phyloP scores from a whole-genome alignment of 2,329 filamentous ascomycete species.

The Tolypocladium endophyticum region DNA sequence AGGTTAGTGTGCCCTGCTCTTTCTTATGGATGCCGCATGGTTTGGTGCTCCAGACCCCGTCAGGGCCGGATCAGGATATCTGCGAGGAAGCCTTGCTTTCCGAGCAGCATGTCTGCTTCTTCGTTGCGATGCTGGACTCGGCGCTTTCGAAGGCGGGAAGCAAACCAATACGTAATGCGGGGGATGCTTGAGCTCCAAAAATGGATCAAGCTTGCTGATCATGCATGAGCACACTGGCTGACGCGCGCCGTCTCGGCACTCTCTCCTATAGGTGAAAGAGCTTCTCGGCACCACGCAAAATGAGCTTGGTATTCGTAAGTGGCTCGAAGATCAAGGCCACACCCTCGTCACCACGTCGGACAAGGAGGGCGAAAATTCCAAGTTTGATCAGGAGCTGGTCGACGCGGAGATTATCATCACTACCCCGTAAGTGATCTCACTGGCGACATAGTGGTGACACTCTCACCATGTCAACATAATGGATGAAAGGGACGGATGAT shows the following conservation, averaged over 20 bases:
- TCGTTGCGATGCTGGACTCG: neutral
- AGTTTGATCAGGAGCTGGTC: constrained; percentile 89
- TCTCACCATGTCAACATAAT: neutral
- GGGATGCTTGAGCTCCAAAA: neutral
- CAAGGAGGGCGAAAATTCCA: constrained; percentile 90
- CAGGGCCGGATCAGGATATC: neutral
- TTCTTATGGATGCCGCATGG: neutral
- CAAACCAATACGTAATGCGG: constrained; percentile 3
- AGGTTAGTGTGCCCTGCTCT: constrained; percentile 42
- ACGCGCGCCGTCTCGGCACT: neutral
- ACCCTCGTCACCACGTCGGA: constrained; percentile 93
- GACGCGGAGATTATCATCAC: constrained; percentile 99
- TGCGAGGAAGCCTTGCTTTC: neutral
- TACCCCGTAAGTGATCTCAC: constrained; percentile 57
- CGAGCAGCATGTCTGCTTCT: neutral
- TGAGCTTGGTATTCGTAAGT: constrained; percentile 92
- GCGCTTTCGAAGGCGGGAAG: neutral
- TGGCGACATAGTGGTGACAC: neutral
- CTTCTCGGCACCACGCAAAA: constrained; percentile 96
- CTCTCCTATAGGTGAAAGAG: constrained; percentile 50
- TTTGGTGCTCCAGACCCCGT: too few species aligned
- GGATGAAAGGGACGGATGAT: neutral
- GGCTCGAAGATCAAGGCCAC: constrained; percentile 96
- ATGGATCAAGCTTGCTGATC: neutral
- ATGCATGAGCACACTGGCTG: neutral